phyloP scores from a whole-genome alignment of 208 protist species.

The Sergeia podlipaevii region DNA sequence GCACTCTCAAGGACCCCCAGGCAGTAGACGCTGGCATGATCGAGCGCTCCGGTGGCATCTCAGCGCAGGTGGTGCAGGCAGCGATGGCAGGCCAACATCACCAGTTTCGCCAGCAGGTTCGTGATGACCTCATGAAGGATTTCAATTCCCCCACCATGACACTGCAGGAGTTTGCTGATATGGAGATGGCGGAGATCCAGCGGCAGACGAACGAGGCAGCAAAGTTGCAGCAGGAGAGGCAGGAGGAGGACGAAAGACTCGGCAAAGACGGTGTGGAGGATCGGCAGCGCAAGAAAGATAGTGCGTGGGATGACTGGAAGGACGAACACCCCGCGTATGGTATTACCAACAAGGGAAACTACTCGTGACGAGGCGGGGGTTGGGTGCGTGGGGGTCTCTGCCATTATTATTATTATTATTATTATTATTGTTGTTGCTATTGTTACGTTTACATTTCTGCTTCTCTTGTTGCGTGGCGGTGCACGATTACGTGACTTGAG shows the following conservation, averaged over 20 bases:
- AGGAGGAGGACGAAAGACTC: constrained; percentile 77
- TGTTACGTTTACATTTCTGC: too few species aligned
- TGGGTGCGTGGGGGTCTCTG: too few species aligned
- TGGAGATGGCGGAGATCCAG: constrained; percentile 80
- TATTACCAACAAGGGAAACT: constrained; percentile 79
- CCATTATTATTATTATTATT: too few species aligned
- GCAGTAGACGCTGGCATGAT: constrained; percentile 16
- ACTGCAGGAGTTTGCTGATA: constrained; percentile 79
- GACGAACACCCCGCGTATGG: constrained; percentile 81
- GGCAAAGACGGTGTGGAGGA: constrained; percentile 84
- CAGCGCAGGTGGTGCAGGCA: constrained; percentile 10
- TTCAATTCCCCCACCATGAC: constrained; percentile 84
- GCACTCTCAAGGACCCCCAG: constrained; percentile 46
- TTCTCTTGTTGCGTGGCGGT: too few species aligned
- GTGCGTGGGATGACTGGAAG: constrained; percentile 75
- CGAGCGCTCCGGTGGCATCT: constrained; percentile 6
- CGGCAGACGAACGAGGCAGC: constrained; percentile 58
- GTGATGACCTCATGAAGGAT: constrained; percentile 72
- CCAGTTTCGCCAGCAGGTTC: constrained; percentile 63
- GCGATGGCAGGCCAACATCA: constrained; percentile 38
- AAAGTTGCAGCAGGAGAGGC: constrained; percentile 26
- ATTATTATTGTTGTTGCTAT: too few species aligned
- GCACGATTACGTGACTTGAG: too few species aligned
- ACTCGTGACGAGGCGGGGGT: constrained; percentile 63
- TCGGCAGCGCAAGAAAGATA: constrained; percentile 76